Conservation (phyloP, 306 rosid species). For the Castanea sativa region DNA sequence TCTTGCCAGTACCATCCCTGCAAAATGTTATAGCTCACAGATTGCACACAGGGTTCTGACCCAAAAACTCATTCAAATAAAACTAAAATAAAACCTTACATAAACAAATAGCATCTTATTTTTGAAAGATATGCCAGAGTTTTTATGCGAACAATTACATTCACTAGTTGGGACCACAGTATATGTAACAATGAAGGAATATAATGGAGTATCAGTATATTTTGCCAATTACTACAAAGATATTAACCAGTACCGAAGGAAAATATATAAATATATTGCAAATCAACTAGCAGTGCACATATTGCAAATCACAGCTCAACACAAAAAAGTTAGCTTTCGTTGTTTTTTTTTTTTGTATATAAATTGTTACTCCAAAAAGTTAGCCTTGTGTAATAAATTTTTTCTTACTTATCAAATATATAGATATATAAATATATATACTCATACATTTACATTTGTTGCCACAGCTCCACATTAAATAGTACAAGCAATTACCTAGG, state of each 20-base stretch:
- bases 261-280: not conserved
- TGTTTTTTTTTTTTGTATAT: too few species aligned
- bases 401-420: not conserved
- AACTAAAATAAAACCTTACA: not conserved
- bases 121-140: not conserved
- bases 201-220: too few species aligned
- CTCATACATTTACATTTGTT: conserved; percentile 1
- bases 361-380: too few species aligned
- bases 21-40: not conserved
- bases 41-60: not conserved
- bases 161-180: not conserved
- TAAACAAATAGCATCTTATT: not conserved
- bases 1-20: not conserved
- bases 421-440: not conserved
- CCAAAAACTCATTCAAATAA: not conserved
- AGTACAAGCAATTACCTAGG: conserved; percentile 13
- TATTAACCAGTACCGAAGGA: not conserved
- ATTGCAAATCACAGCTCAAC: not conserved
- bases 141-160: not conserved
- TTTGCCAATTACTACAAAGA: too few species aligned
- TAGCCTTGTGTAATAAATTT: too few species aligned
- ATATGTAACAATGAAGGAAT: not conserved
- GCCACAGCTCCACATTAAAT: conserved; percentile 17
- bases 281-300: not conserved
- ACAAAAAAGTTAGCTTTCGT: not conserved